Evolutionary conservation across 441 rosid species (phyloP).

Genomic region (Populus tomentosa): DNA sequence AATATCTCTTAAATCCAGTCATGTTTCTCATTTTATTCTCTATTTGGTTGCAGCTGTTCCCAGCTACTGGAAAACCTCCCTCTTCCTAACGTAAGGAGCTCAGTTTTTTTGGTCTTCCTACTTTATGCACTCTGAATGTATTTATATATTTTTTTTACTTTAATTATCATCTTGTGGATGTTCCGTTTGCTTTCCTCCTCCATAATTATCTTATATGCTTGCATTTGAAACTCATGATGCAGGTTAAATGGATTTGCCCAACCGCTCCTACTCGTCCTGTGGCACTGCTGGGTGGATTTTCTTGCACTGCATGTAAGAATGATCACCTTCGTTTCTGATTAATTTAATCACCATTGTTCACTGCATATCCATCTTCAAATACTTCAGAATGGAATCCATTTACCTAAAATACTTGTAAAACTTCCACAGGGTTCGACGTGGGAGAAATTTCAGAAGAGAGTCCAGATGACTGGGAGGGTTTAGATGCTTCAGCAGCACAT

Average conservation of each 20-base stretch:
- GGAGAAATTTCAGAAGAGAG: conserved; percentile 69
- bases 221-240: conserved; percentile 22
- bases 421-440: conserved; percentile 76
- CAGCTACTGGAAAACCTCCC: conserved; percentile 84
- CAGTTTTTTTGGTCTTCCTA: background rate
- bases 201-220: background rate
- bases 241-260: conserved; percentile 99
- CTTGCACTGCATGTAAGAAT: conserved; percentile 88
- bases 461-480: conserved; percentile 80
- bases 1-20: background rate
- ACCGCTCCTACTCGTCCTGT: conserved; percentile 90
- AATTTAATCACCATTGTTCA: background rate
- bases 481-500: conserved; percentile 92
- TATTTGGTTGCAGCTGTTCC: conserved; percentile 67
- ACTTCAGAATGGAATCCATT: background rate
- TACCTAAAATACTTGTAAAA: conserved; percentile 4
- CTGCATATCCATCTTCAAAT: background rate
- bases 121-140: background rate
- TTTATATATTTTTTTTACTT: background rate
- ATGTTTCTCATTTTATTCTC: conserved; percentile 30
- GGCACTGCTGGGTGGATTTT: conserved; percentile 76
- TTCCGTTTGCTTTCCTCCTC: background rate
- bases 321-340: background rate
- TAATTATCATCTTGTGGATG: background rate
- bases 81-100: conserved; percentile 80